A percentile compares a stretch with the other conserved stretches of the same genome.
Conservation (phyloP, 2,329 filamentous ascomycete species). For the Sphaerulina populicola region DNA sequence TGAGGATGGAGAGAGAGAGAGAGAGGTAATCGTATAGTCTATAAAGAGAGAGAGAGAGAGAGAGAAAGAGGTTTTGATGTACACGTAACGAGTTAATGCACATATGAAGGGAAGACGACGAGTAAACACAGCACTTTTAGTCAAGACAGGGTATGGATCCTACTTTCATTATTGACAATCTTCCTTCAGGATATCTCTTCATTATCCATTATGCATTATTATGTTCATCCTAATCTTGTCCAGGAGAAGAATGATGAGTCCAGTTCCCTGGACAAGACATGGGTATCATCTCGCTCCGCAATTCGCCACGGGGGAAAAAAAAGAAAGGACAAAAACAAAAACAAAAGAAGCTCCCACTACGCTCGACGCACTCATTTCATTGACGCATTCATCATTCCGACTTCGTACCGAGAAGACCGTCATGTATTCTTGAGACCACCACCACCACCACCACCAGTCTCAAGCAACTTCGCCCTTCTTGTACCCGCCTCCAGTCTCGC, state of each 20-base stretch:
- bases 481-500: conserved; percentile 15
- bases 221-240: neutral
- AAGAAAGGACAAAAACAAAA: too few relatives aligned
- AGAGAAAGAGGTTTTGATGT: too few relatives aligned
- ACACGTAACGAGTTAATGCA: too few relatives aligned
- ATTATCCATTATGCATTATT: conserved; percentile 2
- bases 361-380: neutral
- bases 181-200: neutral
- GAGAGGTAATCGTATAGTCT: too few relatives aligned
- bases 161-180: neutral
- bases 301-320: neutral
- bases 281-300: conserved; percentile 2
- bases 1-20: too few relatives aligned
- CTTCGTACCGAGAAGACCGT: neutral
- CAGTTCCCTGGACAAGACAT: neutral
- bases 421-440: neutral
- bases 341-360: too few relatives aligned
- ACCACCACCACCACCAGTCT: neutral
- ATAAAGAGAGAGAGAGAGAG: too few relatives aligned
- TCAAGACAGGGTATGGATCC: neutral
- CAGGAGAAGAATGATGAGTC: neutral
- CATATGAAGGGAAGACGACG: neutral
- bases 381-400: neutral
- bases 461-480: neutral
- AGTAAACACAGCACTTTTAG: neutral